These are phyloP conservation scores for Curvularia lunata DNA, from an alignment of 2,329 filamentous ascomycete species.

Conservation along the genomic window DNA sequence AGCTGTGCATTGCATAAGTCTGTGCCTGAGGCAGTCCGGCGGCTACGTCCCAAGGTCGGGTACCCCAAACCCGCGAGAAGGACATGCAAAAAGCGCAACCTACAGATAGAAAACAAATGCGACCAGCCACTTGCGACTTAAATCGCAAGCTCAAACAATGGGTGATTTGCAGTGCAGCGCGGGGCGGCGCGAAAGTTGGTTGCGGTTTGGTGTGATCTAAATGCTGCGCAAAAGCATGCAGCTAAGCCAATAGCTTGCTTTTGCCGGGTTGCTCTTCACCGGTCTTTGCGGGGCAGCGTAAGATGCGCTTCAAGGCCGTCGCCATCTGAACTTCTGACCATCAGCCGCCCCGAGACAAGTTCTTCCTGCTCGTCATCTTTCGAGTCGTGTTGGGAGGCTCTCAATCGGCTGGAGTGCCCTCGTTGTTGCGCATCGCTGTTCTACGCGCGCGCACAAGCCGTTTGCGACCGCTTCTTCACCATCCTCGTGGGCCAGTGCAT, in stretches of 20 bases:
- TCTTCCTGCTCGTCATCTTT: slow-evolving; percentile 42
- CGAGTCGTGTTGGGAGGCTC: slow-evolving; percentile 36
- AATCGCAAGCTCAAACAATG: slow-evolving; percentile 26
- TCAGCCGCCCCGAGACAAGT: slow-evolving; percentile 37
- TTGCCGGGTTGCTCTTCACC: slow-evolving; percentile 39
- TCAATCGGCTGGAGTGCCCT: slow-evolving; percentile 30
- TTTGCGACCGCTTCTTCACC: slow-evolving; percentile 27
- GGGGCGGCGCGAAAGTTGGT: slow-evolving; percentile 25
- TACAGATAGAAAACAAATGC: slow-evolving; percentile 3
- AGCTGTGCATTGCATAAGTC: slow-evolving; percentile 34
- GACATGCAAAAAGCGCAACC: slow-evolving; percentile 5
- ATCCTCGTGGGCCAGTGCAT: slow-evolving; percentile 30
- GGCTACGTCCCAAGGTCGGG: slow-evolving; percentile 8
- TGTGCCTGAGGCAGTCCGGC: slow-evolving; percentile 36
- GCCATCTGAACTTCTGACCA: slow-evolving; percentile 32
- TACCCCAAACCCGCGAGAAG: slow-evolving; percentile 5
- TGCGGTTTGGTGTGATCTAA: slow-evolving; percentile 40
- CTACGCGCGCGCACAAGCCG: slow-evolving; percentile 28
- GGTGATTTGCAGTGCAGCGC: slow-evolving; percentile 25
- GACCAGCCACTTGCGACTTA: slow-evolving; percentile 17
- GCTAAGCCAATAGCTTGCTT: slow-evolving; percentile 45
- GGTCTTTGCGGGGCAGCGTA: slow-evolving; percentile 46
- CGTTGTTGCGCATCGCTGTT: slow-evolving; percentile 29
- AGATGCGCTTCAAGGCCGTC: slow-evolving; percentile 36
- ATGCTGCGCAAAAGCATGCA: slow-evolving; percentile 40